A percentile compares a stretch with the other conserved stretches of the same genome.
phyloP scores from a whole-genome alignment of 1,139 yeast genomes.

The Pichia sp. region DNA sequence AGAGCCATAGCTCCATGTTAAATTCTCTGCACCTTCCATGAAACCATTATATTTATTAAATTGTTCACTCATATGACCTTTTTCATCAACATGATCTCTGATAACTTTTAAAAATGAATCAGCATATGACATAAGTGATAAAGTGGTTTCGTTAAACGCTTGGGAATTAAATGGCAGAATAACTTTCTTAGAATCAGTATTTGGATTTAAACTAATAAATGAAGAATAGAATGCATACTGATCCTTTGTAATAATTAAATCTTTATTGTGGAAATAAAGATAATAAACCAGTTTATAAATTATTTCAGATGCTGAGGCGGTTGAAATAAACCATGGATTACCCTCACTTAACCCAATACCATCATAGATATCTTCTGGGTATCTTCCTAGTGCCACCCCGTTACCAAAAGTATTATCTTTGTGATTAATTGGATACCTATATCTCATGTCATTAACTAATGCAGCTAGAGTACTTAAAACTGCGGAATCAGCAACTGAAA shows the following conservation, averaged over 20 bases:
- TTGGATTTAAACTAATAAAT: constrained; percentile 18
- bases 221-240: constrained; percentile 22
- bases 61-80: constrained; percentile 87
- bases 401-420: constrained; percentile 34
- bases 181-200: constrained; percentile 17
- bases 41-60: constrained; percentile 68
- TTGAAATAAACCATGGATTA: constrained; percentile 92
- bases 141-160: constrained; percentile 41
- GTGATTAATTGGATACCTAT: constrained; percentile 69
- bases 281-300: constrained; percentile 37
- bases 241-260: constrained; percentile 28
- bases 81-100: constrained; percentile 60
- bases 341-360: constrained; percentile 72
- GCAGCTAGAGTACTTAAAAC: constrained; percentile 54
- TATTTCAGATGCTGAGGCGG: constrained; percentile 70
- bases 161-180: constrained; percentile 40
- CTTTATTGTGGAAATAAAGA: constrained; percentile 30
- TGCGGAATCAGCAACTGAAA: constrained; percentile 48
- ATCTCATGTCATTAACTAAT: constrained; percentile 60
- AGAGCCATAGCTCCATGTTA: constrained; percentile 90
- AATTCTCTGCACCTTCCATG: constrained; percentile 79
- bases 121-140: constrained; percentile 49
- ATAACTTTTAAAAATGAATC: constrained; percentile 74
- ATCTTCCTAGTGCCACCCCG: constrained; percentile 82
- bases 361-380: constrained; percentile 89